These are phyloP conservation scores for Clarkia xantiana DNA, from an alignment of 345 rosid genomes.

Conservation along the genomic window DNA sequence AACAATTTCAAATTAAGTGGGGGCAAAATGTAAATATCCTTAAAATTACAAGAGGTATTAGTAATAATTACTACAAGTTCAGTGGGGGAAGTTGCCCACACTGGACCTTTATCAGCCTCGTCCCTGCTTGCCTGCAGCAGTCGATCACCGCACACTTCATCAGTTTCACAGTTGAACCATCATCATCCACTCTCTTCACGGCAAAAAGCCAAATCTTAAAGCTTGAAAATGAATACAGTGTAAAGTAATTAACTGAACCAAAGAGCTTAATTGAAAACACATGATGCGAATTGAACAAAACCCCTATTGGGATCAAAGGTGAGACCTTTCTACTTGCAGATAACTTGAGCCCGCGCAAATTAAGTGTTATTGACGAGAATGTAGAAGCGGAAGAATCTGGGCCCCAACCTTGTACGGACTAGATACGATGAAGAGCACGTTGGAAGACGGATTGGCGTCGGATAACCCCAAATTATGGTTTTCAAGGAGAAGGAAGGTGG, in stretches of 20 bases:
- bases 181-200: constrained; percentile 24
- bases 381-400: constrained; percentile 40
- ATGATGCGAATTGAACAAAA: constrained; percentile 36
- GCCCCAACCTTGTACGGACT: constrained; percentile 45
- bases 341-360: constrained; percentile 35
- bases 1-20: too few species aligned
- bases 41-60: too few species aligned
- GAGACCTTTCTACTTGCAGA: constrained; percentile 50
- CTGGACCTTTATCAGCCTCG: too few species aligned
- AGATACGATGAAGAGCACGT: constrained; percentile 36
- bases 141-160: constrained; percentile 65
- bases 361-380: constrained; percentile 13
- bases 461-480: constrained; percentile 16
- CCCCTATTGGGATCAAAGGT: constrained; percentile 38
- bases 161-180: constrained; percentile 33
- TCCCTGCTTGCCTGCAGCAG: constrained; percentile 40
- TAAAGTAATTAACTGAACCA: constrained; percentile 65
- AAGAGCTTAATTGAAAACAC: constrained; percentile 44
- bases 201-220: constrained; percentile 49
- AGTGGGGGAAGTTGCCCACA: too few species aligned
- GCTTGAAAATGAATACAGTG: constrained; percentile 41
- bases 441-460: constrained; percentile 10
- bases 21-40: too few species aligned
- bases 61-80: too few species aligned
- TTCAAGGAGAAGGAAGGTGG: constrained; percentile 27